A percentile compares a stretch with the other conserved stretches of the same genome.
These are phyloP conservation scores for Thermothielavioides terrestris DNA, from an alignment of 495 filamentous ascomycete species.

Conservation along the genomic window DNA sequence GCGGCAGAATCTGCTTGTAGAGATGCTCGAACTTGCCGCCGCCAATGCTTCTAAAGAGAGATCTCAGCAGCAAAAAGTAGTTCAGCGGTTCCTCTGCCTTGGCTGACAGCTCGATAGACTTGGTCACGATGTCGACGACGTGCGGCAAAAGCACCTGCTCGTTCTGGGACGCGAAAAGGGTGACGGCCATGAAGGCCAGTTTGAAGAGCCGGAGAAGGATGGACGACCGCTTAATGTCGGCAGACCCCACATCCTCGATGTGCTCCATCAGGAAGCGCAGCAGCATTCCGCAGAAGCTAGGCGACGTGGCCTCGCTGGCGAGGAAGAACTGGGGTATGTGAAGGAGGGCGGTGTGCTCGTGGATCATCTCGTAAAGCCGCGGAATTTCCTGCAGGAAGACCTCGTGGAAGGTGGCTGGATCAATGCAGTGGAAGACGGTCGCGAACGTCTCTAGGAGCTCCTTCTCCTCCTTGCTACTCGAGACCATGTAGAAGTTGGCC, in stretches of 20 bases:
- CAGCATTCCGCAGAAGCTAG: conserved; percentile 96
- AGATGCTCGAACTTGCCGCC: conserved; percentile 94
- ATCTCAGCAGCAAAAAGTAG: conserved; percentile 89
- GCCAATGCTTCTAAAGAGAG: conserved; percentile 90
- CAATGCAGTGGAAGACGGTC: conserved; percentile 96
- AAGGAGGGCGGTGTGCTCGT: conserved; percentile 85
- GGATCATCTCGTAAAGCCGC: conserved; percentile 93
- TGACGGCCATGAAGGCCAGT: conserved; percentile 98
- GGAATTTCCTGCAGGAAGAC: conserved; percentile 97
- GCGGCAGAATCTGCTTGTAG: conserved; percentile 94
- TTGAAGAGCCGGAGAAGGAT: conserved; percentile 95
- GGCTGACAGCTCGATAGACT: conserved; percentile 90
- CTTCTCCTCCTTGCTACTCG: conserved; percentile 91
- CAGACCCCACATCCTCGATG: conserved; percentile 88
- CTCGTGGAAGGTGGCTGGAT: conserved; percentile 96
- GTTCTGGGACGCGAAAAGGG: conserved; percentile 87
- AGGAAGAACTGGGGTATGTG: conserved; percentile 98
- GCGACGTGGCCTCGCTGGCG: conserved; percentile 93
- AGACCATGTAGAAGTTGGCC: conserved; percentile 85
- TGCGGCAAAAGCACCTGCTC: conserved; percentile 92
- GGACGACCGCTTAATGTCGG: conserved; percentile 80
- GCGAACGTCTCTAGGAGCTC: conserved; percentile 96
- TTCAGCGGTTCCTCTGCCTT: conserved; percentile 97
- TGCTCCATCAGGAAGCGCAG: conserved; percentile 93
- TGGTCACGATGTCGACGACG: conserved; percentile 90